These are phyloP conservation scores for Scortechinia acanthostroma DNA, from an alignment of 2,329 filamentous ascomycete genomes.

Conservation along the genomic window DNA sequence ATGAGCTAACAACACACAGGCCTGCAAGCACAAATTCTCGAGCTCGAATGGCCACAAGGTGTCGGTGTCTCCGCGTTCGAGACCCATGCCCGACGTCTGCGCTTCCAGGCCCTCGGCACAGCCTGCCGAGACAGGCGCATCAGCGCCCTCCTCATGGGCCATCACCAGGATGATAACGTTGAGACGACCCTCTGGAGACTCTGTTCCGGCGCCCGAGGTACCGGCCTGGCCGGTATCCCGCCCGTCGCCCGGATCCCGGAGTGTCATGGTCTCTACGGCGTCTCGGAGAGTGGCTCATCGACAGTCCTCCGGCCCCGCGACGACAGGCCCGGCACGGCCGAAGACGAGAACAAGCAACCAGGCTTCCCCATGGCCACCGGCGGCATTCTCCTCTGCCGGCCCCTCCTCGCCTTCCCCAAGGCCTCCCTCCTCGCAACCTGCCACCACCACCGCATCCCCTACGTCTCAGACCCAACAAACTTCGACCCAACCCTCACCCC, in stretches of 20 bases:
- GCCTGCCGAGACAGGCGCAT: neutral
- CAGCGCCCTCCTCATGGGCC: neutral
- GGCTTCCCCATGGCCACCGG: neutral
- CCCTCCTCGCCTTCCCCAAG: neutral
- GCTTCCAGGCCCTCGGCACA: neutral
- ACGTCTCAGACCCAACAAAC: neutral
- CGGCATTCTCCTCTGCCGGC: neutral
- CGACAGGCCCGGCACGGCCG: too few relatives aligned
- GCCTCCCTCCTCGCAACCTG: neutral
- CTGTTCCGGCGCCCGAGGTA: neutral
- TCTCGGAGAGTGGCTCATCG: neutral
- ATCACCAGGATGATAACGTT: neutral
- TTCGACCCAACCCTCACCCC: conserved; percentile 1
- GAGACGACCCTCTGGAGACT: neutral
- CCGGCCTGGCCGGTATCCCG: neutral
- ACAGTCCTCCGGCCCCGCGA: too few relatives aligned
- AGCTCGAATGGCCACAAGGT: neutral
- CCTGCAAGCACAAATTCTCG: too few relatives aligned
- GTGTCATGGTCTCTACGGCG: neutral
- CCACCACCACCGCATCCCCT: neutral
- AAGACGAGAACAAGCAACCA: too few relatives aligned
- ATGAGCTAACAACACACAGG: too few relatives aligned
- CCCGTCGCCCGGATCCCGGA: neutral
- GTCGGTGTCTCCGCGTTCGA: neutral
- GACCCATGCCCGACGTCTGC: neutral